phyloP scores from a whole-genome alignment of 1,139 yeast genomes.

The Hyphopichia buzzinii region DNA sequence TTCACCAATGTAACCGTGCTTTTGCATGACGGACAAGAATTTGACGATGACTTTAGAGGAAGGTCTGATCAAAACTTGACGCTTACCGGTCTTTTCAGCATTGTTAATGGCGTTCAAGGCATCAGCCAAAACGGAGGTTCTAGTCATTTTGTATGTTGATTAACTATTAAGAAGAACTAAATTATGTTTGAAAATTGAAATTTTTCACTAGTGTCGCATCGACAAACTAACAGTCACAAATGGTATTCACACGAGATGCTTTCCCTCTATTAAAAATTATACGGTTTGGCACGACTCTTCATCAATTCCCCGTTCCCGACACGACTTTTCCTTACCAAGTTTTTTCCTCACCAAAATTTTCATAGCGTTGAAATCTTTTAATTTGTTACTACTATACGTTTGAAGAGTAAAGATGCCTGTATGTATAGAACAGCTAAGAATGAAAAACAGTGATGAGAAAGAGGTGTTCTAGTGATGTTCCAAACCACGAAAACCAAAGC shows the following conservation, averaged over 20 bases:
- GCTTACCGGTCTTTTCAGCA: constrained; percentile 99
- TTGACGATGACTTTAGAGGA: constrained; percentile 98
- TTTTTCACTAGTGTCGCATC: constrained; percentile 1
- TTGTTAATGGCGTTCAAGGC: constrained; percentile 98
- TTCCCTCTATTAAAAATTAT: too few species aligned
- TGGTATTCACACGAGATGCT: background rate
- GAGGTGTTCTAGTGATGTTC: too few species aligned
- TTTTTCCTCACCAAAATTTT: background rate
- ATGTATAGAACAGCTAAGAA: constrained; percentile 17
- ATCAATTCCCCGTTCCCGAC: background rate
- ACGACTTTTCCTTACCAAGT: background rate
- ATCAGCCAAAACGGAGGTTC: constrained; percentile 98
- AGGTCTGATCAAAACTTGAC: constrained; percentile 98
- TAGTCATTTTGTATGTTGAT: constrained; percentile 64
- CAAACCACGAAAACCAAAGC: too few species aligned
- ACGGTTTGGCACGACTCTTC: too few species aligned
- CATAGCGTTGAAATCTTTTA: background rate
- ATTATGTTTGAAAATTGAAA: background rate
- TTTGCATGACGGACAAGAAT: constrained; percentile 96
- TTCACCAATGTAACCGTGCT: constrained; percentile 99
- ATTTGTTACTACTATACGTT: constrained; percentile 1
- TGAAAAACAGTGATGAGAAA: too few species aligned
- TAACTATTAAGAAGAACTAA: constrained; percentile 2
- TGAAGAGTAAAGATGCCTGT: constrained; percentile 32
- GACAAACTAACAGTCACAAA: constrained; percentile 3